Conservation (phyloP, 441 rosid genomes). For the Brassica hybrid region DNA sequence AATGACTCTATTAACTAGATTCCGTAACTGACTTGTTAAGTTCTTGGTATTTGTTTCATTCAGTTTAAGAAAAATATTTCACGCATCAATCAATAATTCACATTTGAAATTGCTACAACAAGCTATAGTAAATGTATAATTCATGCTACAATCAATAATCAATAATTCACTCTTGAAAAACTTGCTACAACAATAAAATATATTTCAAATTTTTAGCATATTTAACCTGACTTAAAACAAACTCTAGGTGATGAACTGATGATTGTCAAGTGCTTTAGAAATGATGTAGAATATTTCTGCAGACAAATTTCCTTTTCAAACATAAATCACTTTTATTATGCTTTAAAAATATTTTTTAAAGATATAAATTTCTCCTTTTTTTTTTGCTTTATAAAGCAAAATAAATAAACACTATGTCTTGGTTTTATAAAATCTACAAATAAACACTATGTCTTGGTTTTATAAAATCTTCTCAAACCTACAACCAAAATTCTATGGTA, state of each 20-base stretch:
- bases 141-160: neutral
- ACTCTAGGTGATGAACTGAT: neutral
- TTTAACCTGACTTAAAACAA: neutral
- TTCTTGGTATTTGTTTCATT: neutral
- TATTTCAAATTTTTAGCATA: neutral
- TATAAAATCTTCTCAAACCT: neutral
- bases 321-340: no score
- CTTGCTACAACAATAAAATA: neutral
- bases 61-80: neutral
- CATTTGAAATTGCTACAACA: neutral
- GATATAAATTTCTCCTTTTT: no score
- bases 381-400: neutral
- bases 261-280: neutral
- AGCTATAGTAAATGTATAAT: neutral
- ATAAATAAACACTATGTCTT: neutral
- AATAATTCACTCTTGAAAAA: neutral
- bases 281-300: neutral
- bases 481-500: neutral
- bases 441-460: no score
- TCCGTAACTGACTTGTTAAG: neutral
- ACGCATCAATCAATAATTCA: neutral
- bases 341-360: no score
- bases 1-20: neutral
- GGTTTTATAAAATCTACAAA: no score
- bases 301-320: neutral